phyloP scores from a whole-genome alignment of 345 rosid species.

The Cardamine chenopodiifolia region DNA sequence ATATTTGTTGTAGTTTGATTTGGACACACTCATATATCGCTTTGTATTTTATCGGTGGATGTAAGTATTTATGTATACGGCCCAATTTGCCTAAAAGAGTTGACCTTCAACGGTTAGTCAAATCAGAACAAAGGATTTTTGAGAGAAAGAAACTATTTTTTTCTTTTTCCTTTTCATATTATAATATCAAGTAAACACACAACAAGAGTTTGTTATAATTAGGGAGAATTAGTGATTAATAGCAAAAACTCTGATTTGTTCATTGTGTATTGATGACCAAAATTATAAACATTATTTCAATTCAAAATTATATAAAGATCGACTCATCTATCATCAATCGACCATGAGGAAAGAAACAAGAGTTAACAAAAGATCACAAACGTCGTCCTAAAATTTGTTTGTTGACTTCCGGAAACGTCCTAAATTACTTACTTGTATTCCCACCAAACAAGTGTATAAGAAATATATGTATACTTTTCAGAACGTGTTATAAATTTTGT shows the following conservation, averaged over 20 bases:
- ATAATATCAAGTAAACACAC: neutral
- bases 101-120: too few species aligned
- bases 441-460: neutral
- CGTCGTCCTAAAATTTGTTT: neutral
- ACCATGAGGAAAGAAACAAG: neutral
- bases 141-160: neutral
- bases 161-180: too few species aligned
- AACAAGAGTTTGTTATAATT: too few species aligned
- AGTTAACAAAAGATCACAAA: neutral
- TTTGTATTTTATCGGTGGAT: too few species aligned
- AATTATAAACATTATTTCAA: neutral
- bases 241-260: neutral
- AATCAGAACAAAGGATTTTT: neutral
- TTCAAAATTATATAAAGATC: neutral
- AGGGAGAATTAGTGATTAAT: too few species aligned
- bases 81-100: neutral
- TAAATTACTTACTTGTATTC: neutral
- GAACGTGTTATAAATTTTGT: neutral
- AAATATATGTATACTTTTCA: neutral
- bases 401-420: neutral
- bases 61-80: neutral
- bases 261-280: neutral
- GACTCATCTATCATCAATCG: neutral
- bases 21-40: neutral
- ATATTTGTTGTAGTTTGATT: too few species aligned